These are phyloP conservation scores for Heliamphora pulchella DNA, from an alignment of 179 eudicot species.

Conservation along the genomic window DNA sequence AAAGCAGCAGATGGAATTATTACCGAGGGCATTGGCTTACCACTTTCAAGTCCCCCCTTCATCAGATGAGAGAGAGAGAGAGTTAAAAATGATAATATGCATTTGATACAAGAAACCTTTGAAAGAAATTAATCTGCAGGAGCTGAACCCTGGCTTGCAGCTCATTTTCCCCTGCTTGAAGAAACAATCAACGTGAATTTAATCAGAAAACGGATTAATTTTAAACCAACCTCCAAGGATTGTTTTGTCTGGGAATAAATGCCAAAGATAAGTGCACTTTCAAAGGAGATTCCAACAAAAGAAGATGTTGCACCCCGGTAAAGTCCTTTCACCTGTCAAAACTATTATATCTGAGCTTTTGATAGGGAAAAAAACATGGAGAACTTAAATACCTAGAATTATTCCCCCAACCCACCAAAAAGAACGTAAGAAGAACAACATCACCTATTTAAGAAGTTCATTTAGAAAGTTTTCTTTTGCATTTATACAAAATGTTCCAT, in stretches of 20 bases:
- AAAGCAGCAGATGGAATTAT: slow-evolving; percentile 77
- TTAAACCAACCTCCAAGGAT: slow-evolving; percentile 52
- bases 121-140: slow-evolving; percentile 4
- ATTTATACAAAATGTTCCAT: neutral
- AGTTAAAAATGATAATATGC: neutral
- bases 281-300: slow-evolving; percentile 80
- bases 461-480: too few relatives aligned
- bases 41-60: slow-evolving; percentile 49
- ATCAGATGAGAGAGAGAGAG: slow-evolving; percentile 6
- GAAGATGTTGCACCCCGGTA: slow-evolving; percentile 94
- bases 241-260: slow-evolving; percentile 83
- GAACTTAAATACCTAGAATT: neutral
- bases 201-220: neutral
- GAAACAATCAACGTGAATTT: neutral
- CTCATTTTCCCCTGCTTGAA: neutral
- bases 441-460: neutral
- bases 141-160: neutral
- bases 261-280: slow-evolving; percentile 92
- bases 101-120: neutral
- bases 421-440: neutral
- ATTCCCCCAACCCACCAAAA: neutral
- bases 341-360: slow-evolving; percentile 11
- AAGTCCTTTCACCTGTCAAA: slow-evolving; percentile 78
- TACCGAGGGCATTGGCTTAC: slow-evolving; percentile 51
- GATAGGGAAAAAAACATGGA: neutral